Evolutionary conservation across 192 early-diverging fungal genomes (phyloP).

Genomic region (Coemansia asiatica): DNA sequence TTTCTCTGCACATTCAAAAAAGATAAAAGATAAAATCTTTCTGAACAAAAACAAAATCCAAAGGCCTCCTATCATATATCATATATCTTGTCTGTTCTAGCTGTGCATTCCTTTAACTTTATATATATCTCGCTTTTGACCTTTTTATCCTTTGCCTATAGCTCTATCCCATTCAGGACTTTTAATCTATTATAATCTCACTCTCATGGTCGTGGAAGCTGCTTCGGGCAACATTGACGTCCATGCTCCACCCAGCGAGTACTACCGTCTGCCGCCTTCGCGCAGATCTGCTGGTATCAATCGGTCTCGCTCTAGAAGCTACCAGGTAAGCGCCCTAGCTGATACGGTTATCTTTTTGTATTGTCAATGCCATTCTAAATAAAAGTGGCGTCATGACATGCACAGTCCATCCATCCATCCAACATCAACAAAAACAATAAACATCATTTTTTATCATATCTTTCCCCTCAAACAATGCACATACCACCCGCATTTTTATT

Average conservation of each 20-base stretch:
- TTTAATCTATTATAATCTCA: background rate
- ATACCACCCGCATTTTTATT: too few species aligned
- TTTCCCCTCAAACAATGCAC: too few species aligned
- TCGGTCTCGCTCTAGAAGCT: constrained; percentile 37
- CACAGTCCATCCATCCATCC: background rate
- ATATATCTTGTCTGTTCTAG: too few species aligned
- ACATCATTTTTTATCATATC: background rate
- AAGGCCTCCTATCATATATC: too few species aligned
- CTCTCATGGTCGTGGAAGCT: constrained; percentile 13
- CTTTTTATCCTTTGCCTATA: too few species aligned
- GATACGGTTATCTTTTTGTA: background rate
- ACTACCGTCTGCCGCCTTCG: constrained; percentile 27
- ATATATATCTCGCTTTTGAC: too few species aligned
- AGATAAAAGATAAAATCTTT: background rate
- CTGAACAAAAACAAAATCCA: background rate
- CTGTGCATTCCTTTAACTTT: too few species aligned
- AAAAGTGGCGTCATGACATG: background rate
- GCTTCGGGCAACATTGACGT: constrained; percentile 17
- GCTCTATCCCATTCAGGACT: too few species aligned
- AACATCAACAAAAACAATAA: background rate
- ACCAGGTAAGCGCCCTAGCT: constrained; percentile 23
- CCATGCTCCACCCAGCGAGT: constrained; percentile 42
- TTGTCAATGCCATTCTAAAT: background rate
- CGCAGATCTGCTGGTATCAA: constrained; percentile 24
- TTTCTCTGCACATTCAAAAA: background rate